Evolutionary conservation across 1,284 basidiomycete genomes (phyloP), one percentile per base, ranked within the genome.

Genomic region (Porogramme epimiltina): DNA sequence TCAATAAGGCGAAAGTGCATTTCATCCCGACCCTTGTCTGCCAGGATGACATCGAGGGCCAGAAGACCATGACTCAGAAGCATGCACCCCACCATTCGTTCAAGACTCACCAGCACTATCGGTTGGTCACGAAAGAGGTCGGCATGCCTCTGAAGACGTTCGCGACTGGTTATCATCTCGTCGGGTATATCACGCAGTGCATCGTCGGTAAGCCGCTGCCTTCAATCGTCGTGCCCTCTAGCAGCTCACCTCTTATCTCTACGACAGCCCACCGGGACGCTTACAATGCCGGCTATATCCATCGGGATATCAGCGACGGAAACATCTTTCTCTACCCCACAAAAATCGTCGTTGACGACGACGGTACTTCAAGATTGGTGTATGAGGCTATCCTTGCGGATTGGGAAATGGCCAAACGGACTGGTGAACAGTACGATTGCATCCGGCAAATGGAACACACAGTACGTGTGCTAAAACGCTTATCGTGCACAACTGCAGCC

Each of bases 341-440:
- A 6, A 20, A 22, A 23, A 20, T 13, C 28, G n/a, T n/a, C n/a
- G n/a, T n/a, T 31, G 16, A 5, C 8, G 28, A 31, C 13, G 8
- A 31, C 13, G 28, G 28, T 8, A 31, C 28, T 38, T 8, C n/a
- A 1, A 8, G 20, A 38, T 10, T 19, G 28, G 19, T 3, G 18
- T 11, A 33, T 42, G 19, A 24, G 13, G 28, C 8, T 13, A 31
- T 59, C 0, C 46, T 56, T 3, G 45, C 34, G 8, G 54, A 56
- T 41, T 59, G 57, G 57, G 57, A 59, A n/a, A 10, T 59, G 6
- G 50, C 57, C 20, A 55, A 52, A 22, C 31, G 36, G 1, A 9
- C 19, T 16, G 15, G 43, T 4, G 8, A 6, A 8, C 28, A n/a
- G n/a, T n/a, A n/a, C n/a, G n/a, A n/a, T n/a, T n/a, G n/a, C n/a